These are phyloP conservation scores for Exophiala alcalophila DNA, from an alignment of 2,329 filamentous ascomycete genomes.

Conservation along the genomic window DNA sequence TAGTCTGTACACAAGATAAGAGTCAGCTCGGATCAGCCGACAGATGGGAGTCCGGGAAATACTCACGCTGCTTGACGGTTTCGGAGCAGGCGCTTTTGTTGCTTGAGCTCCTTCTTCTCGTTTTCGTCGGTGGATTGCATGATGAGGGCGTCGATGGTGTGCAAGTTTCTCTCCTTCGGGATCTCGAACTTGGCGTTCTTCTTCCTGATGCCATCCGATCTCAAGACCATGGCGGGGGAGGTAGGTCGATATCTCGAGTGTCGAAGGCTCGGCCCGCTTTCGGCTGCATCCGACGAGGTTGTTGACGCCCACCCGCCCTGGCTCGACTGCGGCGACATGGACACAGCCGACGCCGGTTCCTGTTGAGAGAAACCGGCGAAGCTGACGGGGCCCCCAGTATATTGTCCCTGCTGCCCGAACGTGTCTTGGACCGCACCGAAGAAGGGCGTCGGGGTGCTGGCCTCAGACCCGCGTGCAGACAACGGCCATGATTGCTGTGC, in stretches of 20 bases:
- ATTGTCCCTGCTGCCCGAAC: conserved; percentile 47
- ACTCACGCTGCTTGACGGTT: conserved; percentile 96
- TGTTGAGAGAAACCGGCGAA: conserved; percentile 45
- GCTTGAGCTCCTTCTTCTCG: conserved; percentile 96
- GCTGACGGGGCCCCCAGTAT: conserved; percentile 37
- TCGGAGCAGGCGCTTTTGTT: conserved; percentile 89
- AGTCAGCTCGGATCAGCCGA: conserved; percentile 15
- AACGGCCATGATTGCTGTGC: conserved; percentile 62
- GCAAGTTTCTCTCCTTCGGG: conserved; percentile 84
- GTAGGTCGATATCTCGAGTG: conserved; percentile 52
- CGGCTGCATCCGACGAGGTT: conserved; percentile 46
- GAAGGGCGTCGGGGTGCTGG: conserved; percentile 70
- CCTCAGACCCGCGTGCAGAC: conserved; percentile 63
- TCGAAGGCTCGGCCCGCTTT: conserved; percentile 30
- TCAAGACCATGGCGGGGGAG: conserved; percentile 64
- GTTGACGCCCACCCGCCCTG: conserved; percentile 53
- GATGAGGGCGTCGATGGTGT: conserved; percentile 93
- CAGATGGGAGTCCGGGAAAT: conserved; percentile 32
- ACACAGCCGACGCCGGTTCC: conserved; percentile 51
- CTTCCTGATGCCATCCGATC: conserved; percentile 90
- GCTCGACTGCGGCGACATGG: conserved; percentile 62
- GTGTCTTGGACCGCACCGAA: conserved; percentile 62
- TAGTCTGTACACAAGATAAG: conserved; percentile 57
- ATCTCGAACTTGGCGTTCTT: conserved; percentile 99
- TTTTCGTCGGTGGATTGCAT: conserved; percentile 77